Conservation (phyloP, 805 yeast species). For the Zygosaccharomyces lentus region DNA sequence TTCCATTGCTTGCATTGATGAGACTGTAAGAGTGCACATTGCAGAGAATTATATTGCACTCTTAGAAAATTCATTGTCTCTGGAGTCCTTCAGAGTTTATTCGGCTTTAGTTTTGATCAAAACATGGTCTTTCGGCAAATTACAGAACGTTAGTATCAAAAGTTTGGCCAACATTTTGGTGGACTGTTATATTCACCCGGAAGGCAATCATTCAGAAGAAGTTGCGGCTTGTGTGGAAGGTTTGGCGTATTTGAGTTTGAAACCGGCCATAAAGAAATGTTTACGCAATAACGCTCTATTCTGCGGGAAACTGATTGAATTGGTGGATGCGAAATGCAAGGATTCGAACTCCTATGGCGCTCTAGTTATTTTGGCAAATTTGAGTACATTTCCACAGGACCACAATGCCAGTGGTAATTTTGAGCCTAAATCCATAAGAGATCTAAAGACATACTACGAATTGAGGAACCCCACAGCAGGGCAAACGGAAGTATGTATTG, state of each 20-base stretch:
- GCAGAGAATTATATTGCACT: constrained; percentile 42
- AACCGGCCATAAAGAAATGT: constrained; percentile 35
- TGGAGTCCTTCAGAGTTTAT: constrained; percentile 30
- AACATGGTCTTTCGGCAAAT: constrained; percentile 49
- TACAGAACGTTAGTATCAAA: constrained; percentile 31
- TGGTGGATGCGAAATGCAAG: constrained; percentile 18
- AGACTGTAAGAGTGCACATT: constrained; percentile 45
- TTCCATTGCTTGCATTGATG: constrained; percentile 49
- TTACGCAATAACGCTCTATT: constrained; percentile 39
- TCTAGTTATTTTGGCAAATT: constrained; percentile 34
- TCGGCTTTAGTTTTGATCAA: constrained; percentile 50
- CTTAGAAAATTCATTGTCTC: constrained; percentile 37
- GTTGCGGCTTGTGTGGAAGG: constrained; percentile 40
- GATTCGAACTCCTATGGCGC: constrained; percentile 32
- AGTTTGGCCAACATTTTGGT: constrained; percentile 34
- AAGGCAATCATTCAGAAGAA: constrained; percentile 9
- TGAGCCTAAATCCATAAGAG: constrained; percentile 23
- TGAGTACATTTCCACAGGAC: constrained; percentile 26
- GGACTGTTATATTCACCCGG: constrained; percentile 11
- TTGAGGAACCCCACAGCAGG: constrained; percentile 24
- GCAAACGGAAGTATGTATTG: constrained; percentile 14
- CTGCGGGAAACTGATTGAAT: constrained; percentile 30
- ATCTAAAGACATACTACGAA: constrained; percentile 33
- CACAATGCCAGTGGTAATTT: constrained; percentile 8
- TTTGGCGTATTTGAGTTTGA: constrained; percentile 47